Percentiles rank a stretch among this genome's conserved stretches.
phyloP scores from a whole-genome alignment of 345 rosid species.

The Syzygium aqueum region DNA sequence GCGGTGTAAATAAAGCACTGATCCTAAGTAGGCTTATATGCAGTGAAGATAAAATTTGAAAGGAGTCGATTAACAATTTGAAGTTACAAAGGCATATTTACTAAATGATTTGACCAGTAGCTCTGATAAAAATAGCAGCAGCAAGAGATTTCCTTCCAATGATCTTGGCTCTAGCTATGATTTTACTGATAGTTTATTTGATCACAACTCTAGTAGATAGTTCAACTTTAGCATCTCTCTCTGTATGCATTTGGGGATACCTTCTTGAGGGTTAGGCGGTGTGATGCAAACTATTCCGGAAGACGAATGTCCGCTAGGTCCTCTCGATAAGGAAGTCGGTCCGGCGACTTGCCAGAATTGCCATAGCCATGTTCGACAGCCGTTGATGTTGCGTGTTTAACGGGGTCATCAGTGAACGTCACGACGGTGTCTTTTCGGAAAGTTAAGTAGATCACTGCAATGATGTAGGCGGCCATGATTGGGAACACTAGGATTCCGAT shows the following conservation, averaged over 20 bases:
- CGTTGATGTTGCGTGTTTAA: not conserved
- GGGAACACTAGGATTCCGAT: conserved; percentile 48
- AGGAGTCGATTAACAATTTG: not conserved
- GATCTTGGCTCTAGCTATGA: not conserved
- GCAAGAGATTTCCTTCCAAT: not conserved
- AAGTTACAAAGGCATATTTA: not conserved
- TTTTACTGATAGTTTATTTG: not conserved
- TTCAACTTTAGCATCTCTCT: not conserved
- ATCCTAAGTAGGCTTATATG: not conserved
- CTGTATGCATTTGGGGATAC: not conserved
- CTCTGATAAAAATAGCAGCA: not conserved
- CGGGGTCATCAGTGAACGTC: conserved; percentile 20
- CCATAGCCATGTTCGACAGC: conserved; percentile 16
- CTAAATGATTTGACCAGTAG: not conserved
- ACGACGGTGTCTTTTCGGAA: conserved; percentile 37
- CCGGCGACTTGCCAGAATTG: not conserved
- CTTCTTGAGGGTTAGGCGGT: not conserved
- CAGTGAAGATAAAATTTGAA: not conserved
- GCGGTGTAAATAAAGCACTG: not conserved
- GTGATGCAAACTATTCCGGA: conserved; percentile 10
- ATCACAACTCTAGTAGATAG: not conserved
- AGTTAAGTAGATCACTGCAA: conserved; percentile 36
- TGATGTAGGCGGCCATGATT: conserved; percentile 34
- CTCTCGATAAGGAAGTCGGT: conserved; percentile 22
- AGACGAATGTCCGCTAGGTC: conserved; percentile 33